phyloP scores from a whole-genome alignment of 2,329 filamentous ascomycete genomes.

The Thermothelomyces thermophilus region DNA sequence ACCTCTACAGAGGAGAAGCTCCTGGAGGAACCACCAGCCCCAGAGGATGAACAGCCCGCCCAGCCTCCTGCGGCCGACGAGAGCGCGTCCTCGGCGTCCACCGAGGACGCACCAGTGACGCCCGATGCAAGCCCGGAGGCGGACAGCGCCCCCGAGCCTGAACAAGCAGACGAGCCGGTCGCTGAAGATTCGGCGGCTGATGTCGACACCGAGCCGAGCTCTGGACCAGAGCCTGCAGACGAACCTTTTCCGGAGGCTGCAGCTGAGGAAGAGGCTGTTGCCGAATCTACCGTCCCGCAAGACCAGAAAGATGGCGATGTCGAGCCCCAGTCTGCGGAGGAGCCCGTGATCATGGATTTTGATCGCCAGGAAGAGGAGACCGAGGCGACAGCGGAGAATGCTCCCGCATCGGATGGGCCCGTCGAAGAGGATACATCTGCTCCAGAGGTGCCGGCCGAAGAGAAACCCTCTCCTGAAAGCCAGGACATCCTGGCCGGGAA shows the following conservation, averaged over 20 bases:
- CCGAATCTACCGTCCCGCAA: background rate
- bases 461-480: background rate
- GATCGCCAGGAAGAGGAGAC: background rate
- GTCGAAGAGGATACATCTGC: background rate
- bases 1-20: background rate
- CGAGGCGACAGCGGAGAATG: background rate
- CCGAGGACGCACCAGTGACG: background rate
- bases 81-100: background rate
- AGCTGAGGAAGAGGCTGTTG: background rate
- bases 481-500: conserved; percentile 6
- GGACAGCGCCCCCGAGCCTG: background rate
- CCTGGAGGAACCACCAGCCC: background rate
- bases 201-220: too few relatives aligned
- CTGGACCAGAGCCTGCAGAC: background rate
- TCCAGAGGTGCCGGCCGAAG: background rate
- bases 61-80: background rate
- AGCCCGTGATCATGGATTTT: too few relatives aligned
- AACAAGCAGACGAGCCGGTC: background rate
- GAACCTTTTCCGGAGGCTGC: background rate
- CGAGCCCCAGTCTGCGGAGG: too few relatives aligned
- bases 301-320: background rate
- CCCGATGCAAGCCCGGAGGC: background rate
- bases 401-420: too few relatives aligned
- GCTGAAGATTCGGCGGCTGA: background rate
- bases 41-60: background rate